phyloP scores from a whole-genome alignment of 495 filamentous ascomycete genomes.

The Neurospora sp. region DNA sequence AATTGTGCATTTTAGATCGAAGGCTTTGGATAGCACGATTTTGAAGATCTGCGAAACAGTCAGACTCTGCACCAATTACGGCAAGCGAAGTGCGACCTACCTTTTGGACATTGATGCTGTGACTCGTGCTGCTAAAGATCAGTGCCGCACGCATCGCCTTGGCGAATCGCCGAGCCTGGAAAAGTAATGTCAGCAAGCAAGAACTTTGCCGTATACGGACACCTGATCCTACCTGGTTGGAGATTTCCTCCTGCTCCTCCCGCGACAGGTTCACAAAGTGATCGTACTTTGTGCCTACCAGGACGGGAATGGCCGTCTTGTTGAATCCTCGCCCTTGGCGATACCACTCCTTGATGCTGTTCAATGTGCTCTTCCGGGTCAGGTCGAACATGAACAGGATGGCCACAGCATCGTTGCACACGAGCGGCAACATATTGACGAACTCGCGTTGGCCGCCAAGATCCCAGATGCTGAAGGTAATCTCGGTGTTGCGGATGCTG shows the following conservation, averaged over 20 bases:
- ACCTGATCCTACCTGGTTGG: constrained; percentile 57
- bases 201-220: neutral
- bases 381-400: constrained; percentile 99
- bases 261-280: constrained; percentile 97
- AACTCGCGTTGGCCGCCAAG: constrained; percentile 96
- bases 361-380: constrained; percentile 93
- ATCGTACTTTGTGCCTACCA: constrained; percentile 97
- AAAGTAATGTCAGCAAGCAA: constrained; percentile 3
- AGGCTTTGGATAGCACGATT: constrained; percentile 96
- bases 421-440: constrained; percentile 96
- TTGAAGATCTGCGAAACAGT: constrained; percentile 75
- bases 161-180: constrained; percentile 84
- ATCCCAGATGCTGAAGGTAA: constrained; percentile 99
- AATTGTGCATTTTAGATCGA: constrained; percentile 97
- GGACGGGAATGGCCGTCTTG: constrained; percentile 95
- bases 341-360: constrained; percentile 99
- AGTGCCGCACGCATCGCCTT: constrained; percentile 95
- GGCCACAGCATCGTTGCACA: constrained; percentile 97
- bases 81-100: constrained; percentile 32
- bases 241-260: constrained; percentile 97
- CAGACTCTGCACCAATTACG: neutral
- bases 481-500: constrained; percentile 98
- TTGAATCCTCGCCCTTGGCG: constrained; percentile 96
- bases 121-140: constrained; percentile 97
- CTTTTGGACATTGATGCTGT: constrained; percentile 99